Conservation (phyloP, 805 yeast species). For the Ogataea saltuana region DNA sequence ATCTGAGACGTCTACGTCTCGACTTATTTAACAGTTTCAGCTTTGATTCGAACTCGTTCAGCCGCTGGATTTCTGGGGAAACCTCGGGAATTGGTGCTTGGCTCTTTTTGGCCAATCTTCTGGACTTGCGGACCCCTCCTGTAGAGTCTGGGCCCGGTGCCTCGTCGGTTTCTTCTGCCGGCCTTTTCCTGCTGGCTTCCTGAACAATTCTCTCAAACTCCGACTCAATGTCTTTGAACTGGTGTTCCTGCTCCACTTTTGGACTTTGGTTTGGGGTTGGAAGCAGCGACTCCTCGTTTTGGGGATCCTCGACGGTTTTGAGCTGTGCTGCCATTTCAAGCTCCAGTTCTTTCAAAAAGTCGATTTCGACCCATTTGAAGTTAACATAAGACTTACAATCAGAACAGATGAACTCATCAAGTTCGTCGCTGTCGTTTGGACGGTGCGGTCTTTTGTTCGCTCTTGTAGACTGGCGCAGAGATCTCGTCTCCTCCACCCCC, state of each 20-base stretch:
- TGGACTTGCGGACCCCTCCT: slow-evolving; percentile 35
- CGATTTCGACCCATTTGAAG: slow-evolving; percentile 48
- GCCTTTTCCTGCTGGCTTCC: slow-evolving; percentile 33
- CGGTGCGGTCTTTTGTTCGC: slow-evolving; percentile 16
- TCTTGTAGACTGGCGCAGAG: slow-evolving; percentile 19
- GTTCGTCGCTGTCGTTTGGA: slow-evolving; percentile 16
- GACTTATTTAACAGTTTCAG: slow-evolving; percentile 20
- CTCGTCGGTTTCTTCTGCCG: slow-evolving; percentile 36
- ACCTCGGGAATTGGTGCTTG: slow-evolving; percentile 8
- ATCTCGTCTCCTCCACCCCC: slow-evolving; percentile 17
- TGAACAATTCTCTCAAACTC: slow-evolving; percentile 26
- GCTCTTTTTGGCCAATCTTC: slow-evolving; percentile 34
- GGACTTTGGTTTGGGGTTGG: slow-evolving; percentile 37
- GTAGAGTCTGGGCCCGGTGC: slow-evolving; percentile 29
- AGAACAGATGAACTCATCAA: slow-evolving; percentile 49
- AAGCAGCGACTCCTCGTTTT: slow-evolving; percentile 15
- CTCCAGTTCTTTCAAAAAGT: slow-evolving; percentile 22
- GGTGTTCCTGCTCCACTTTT: slow-evolving; percentile 13
- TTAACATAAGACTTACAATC: slow-evolving; percentile 50
- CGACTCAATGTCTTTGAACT: slow-evolving; percentile 26
- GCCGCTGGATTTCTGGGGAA: neutral
- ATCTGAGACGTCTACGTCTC: slow-evolving; percentile 24
- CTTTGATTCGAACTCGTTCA: slow-evolving; percentile 7
- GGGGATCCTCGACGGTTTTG: neutral
- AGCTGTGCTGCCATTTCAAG: slow-evolving; percentile 7